Evolutionary conservation across 192 early-diverging fungal genomes (phyloP).

Genomic region (Coemansia pectinata): DNA sequence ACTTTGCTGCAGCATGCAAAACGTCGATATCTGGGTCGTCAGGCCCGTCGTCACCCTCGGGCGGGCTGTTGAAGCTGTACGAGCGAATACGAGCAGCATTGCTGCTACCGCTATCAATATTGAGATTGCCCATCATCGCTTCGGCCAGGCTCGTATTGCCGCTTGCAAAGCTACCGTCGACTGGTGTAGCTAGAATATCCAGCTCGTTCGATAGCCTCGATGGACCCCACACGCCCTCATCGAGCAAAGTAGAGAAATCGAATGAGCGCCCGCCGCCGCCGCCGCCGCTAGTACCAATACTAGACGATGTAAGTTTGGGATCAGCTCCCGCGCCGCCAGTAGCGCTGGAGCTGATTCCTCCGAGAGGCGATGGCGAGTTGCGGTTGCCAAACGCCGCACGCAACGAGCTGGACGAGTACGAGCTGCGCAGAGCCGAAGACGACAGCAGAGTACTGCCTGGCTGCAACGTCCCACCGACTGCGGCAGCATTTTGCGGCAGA

Average conservation of each 20-base stretch:
- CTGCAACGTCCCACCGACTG: neutral
- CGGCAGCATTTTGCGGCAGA: neutral
- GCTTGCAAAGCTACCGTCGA: neutral
- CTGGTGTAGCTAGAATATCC: constrained; percentile 27
- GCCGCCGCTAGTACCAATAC: neutral
- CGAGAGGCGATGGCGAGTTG: constrained; percentile 35
- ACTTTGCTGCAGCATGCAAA: constrained; percentile 46
- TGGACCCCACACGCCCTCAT: constrained; percentile 52
- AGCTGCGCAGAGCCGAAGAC: constrained; percentile 52
- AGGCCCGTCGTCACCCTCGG: constrained; percentile 22
- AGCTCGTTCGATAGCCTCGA: constrained; percentile 50
- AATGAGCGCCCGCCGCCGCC: neutral
- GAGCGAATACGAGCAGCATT: constrained; percentile 47
- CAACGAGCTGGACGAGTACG: constrained; percentile 52
- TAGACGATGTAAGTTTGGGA: neutral
- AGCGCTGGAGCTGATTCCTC: neutral
- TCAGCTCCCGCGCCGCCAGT: neutral
- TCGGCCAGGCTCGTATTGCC: constrained; percentile 19
- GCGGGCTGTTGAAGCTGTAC: constrained; percentile 54
- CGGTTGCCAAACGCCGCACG: constrained; percentile 45
- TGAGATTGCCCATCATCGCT: constrained; percentile 8
- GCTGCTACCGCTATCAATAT: constrained; percentile 5
- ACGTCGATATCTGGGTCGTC: constrained; percentile 46
- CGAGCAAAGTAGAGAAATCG: constrained; percentile 22
- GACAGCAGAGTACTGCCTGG: constrained; percentile 13